These are phyloP conservation scores for Dothideomycetes sp. DNA, from an alignment of 2,329 filamentous ascomycete genomes.

Conservation along the genomic window DNA sequence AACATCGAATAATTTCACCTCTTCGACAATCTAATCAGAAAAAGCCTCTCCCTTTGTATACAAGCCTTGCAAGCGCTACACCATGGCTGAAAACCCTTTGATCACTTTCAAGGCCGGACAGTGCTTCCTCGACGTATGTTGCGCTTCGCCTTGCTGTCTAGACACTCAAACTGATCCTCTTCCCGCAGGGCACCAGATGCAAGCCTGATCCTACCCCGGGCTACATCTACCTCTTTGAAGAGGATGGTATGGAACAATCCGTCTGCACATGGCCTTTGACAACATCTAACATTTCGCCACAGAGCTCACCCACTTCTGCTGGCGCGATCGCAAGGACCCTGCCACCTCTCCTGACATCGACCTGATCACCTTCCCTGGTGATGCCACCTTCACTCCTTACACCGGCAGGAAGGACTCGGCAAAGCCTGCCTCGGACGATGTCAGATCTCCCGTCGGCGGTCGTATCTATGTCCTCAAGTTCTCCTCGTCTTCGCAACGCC, in stretches of 20 bases:
- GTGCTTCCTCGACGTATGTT: slow-evolving; percentile 72
- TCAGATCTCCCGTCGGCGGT: slow-evolving; percentile 60
- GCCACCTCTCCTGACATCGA: slow-evolving; percentile 72
- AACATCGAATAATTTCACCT: too few species aligned
- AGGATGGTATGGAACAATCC: slow-evolving; percentile 58
- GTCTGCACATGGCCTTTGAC: slow-evolving; percentile 13
- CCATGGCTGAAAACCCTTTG: slow-evolving; percentile 75
- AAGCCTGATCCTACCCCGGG: slow-evolving; percentile 64
- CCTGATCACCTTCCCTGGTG: slow-evolving; percentile 84
- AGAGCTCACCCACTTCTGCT: slow-evolving; percentile 95
- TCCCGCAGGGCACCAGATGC: slow-evolving; percentile 53
- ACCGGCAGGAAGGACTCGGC: slow-evolving; percentile 21
- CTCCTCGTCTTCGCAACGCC: slow-evolving; percentile 76
- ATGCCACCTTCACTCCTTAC: slow-evolving; percentile 81
- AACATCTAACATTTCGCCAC: slow-evolving; percentile 3
- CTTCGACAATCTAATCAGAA: too few species aligned
- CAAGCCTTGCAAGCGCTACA: slow-evolving; percentile 22
- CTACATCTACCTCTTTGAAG: slow-evolving; percentile 85
- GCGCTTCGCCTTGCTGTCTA: neutral
- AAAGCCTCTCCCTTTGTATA: too few species aligned
- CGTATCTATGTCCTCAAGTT: slow-evolving; percentile 93
- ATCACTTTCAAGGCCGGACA: slow-evolving; percentile 95
- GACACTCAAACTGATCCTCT: neutral
- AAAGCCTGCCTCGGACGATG: slow-evolving; percentile 38
- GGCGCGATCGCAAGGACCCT: slow-evolving; percentile 68